Conservation (phyloP, 768 basidiomycete genomes). For the Boletus tomentosulus region DNA sequence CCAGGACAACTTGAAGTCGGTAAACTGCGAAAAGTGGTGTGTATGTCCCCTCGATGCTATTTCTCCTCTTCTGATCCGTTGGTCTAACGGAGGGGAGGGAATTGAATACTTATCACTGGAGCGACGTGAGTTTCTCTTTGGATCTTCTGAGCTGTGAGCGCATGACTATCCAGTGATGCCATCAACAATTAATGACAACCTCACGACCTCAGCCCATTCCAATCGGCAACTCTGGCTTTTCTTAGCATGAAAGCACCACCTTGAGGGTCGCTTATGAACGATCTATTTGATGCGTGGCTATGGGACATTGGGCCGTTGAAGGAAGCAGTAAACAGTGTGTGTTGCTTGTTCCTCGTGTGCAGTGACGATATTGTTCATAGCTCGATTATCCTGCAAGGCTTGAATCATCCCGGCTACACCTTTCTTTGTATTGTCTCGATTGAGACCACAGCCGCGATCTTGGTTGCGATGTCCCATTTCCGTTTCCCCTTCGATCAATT, state of each 20-base stretch:
- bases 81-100: background rate
- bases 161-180: background rate
- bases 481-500: background rate
- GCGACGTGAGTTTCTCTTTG: background rate
- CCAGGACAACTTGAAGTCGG: background rate
- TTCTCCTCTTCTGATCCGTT: background rate
- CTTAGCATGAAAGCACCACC: background rate
- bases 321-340: background rate
- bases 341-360: background rate
- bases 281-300: background rate
- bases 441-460: too few relatives aligned
- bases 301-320: too few relatives aligned
- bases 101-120: background rate
- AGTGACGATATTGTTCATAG: background rate
- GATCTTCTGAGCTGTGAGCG: background rate
- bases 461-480: background rate
- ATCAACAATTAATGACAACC: background rate
- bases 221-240: background rate
- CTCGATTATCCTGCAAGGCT: background rate
- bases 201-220: background rate
- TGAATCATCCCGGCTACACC: too few relatives aligned
- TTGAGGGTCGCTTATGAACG: background rate
- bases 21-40: background rate
- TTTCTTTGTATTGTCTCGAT: too few relatives aligned
- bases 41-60: background rate